Percentiles rank a stretch among this genome's conserved stretches.
phyloP scores from a whole-genome alignment of 768 basidiomycete species.

The Tephrocybe sp. region DNA sequence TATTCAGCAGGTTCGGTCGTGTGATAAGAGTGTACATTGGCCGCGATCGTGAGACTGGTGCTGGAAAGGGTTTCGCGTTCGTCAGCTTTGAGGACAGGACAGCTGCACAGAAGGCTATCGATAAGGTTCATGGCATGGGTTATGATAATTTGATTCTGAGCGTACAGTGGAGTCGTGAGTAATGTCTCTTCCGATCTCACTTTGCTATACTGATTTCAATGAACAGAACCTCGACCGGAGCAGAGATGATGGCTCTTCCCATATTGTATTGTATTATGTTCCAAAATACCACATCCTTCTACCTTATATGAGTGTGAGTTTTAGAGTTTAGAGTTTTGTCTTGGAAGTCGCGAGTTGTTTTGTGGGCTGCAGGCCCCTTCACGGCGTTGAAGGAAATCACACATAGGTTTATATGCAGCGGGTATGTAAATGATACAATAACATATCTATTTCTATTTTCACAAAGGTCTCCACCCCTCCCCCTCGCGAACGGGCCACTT shows the following conservation, averaged over 20 bases:
- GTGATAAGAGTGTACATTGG: conserved; percentile 93
- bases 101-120: conserved; percentile 83
- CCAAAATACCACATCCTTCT: too few relatives aligned
- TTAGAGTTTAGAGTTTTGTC: too few relatives aligned
- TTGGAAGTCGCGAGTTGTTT: too few relatives aligned
- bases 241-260: conserved; percentile 20
- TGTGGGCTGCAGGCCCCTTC: too few relatives aligned
- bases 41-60: conserved; percentile 89
- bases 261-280: too few relatives aligned
- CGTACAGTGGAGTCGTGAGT: conserved; percentile 64
- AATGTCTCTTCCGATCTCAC: not conserved
- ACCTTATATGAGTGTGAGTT: too few relatives aligned
- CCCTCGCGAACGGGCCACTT: conserved; percentile 60
- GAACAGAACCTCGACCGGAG: conserved; percentile 35
- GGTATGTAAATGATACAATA: not conserved
- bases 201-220: not conserved
- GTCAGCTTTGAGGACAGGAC: conserved; percentile 89
- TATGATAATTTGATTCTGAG: conserved; percentile 88
- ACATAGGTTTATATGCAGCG: too few relatives aligned
- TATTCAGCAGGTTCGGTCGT: conserved; percentile 85
- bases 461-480: conserved; percentile 30
- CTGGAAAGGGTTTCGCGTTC: conserved; percentile 96
- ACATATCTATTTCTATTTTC: not conserved
- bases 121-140: conserved; percentile 88
- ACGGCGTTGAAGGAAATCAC: too few relatives aligned